Base-by-base conservation (phyloP, 2,329 filamentous ascomycete genomes). In the Byssoonygena ceratinophila region DNA sequence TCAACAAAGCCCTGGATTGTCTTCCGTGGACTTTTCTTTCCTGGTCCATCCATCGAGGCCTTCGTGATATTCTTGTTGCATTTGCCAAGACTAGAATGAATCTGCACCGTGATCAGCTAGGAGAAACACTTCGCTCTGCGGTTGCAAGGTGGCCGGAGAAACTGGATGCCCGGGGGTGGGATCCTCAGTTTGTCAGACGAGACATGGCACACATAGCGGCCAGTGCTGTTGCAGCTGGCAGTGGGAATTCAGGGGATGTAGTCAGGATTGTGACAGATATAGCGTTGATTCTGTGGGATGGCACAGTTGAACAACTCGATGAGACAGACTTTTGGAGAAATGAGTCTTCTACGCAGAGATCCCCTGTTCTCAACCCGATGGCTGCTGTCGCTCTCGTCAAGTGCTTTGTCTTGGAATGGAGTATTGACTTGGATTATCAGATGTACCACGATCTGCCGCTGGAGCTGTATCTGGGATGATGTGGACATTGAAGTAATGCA, bases 21-120 rank as follows among this genome's bases (percentile, higher is more conserved):
- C 46, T 49, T 18, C 46, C 46, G 1, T 49, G 46, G 46, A 23
- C 46, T 7, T 31, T 25, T 14, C 46, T 49, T 29, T 49, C 46
- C 16, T 49, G 46, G 46, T 49, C 46, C 12, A 49, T 49, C n/a
- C 46, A 49, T 49, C 46, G 46, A 9, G 46, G 46, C 6, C n/a
- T 49, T 4, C 46, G 46, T 11, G 46, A 49, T 40, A 49, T 49
- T 20, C 46, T 49, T 31, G 36, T 40, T 29, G 36, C 32, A 6
- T 40, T 39, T 40, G 46, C 46, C 2, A 49, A 29, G 16, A 7
- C 29, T 1, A 27, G 46, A 31, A 49, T 49, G 46, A 23, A 49
- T 20, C 23, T 6, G 20, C 22, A 49, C 14, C 34, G 46, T 18
- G 46, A 31, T 25, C 46, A 27, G 14, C 20, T 49, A 40, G 46